These are phyloP conservation scores for Dentipellis fragilis DNA, from an alignment of 768 basidiomycete species.

Conservation along the genomic window DNA sequence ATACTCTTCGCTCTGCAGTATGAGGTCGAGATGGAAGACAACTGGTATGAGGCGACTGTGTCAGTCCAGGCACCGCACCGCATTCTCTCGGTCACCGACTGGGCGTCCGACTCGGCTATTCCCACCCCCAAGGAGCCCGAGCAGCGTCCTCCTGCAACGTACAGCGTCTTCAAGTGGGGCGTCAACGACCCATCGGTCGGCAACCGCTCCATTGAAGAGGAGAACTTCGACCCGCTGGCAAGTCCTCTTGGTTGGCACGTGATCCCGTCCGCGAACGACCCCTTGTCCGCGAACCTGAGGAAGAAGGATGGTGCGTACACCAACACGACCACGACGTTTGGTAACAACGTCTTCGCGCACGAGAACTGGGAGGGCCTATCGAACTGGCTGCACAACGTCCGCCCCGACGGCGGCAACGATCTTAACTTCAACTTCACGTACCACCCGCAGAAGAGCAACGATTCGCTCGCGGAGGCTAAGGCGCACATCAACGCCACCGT, in stretches of 20 bases:
- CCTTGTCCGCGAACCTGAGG: slow-evolving; percentile 25
- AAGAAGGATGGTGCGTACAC: slow-evolving; percentile 16
- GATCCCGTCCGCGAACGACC: slow-evolving; percentile 64
- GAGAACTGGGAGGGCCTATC: slow-evolving; percentile 84
- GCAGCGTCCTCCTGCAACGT: slow-evolving; percentile 26
- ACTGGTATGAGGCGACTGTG: slow-evolving; percentile 92
- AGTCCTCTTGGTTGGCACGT: slow-evolving; percentile 91
- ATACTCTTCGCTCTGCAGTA: slow-evolving; percentile 33
- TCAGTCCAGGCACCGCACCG: slow-evolving; percentile 64
- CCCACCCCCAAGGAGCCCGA: slow-evolving; percentile 28
- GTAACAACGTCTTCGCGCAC: slow-evolving; percentile 88
- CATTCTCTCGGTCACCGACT: slow-evolving; percentile 86
- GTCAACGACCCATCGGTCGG: slow-evolving; percentile 77
- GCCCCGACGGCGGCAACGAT: slow-evolving; percentile 54
- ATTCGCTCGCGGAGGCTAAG: slow-evolving; percentile 52
- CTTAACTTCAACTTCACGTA: slow-evolving; percentile 68
- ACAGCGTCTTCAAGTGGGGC: slow-evolving; percentile 74
- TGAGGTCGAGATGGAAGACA: slow-evolving; percentile 89
- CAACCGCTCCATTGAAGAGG: slow-evolving; percentile 44
- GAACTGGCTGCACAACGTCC: slow-evolving; percentile 59
- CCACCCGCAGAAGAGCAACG: slow-evolving; percentile 48
- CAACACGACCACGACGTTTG: slow-evolving; percentile 77
- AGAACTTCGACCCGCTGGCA: slow-evolving; percentile 68
- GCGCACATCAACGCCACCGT: slow-evolving; percentile 81
- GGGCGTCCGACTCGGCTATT: slow-evolving; percentile 66